Conservation (phyloP, 805 yeast species). For the Myxozyma lipomycoides region DNA sequence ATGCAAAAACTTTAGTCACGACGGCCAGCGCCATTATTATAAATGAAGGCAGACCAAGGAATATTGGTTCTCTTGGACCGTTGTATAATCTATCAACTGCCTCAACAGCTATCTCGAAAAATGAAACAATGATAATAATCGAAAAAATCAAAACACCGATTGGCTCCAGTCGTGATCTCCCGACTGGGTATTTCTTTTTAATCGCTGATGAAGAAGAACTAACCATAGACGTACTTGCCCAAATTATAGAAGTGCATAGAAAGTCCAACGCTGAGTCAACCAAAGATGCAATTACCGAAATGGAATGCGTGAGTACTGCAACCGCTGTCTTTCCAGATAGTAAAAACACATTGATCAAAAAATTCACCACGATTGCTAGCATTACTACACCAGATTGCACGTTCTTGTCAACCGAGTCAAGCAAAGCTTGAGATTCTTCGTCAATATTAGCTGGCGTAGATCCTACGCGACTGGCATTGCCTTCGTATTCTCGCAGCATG, state of each 20-base stretch:
- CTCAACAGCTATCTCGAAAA: slow-evolving; percentile 66
- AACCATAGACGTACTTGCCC: slow-evolving; percentile 27
- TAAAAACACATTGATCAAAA: slow-evolving; percentile 48
- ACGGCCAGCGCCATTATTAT: slow-evolving; percentile 63
- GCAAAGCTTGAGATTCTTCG: slow-evolving; percentile 52
- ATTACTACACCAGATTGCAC: slow-evolving; percentile 45
- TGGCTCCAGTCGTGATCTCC: slow-evolving; percentile 59
- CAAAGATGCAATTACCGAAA: slow-evolving; percentile 71
- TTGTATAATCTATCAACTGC: slow-evolving; percentile 34
- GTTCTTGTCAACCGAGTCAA: slow-evolving; percentile 46
- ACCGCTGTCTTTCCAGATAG: slow-evolving; percentile 53
- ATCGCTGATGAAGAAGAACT: slow-evolving; percentile 4
- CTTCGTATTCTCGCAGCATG: slow-evolving; percentile 55
- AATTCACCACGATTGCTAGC: slow-evolving; percentile 61
- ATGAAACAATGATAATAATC: slow-evolving; percentile 63
- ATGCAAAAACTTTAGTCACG: slow-evolving; percentile 55
- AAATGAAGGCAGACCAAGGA: slow-evolving; percentile 49
- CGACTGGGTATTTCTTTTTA: background rate
- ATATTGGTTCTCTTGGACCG: slow-evolving; percentile 37
- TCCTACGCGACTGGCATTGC: slow-evolving; percentile 22
- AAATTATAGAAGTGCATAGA: slow-evolving; percentile 67
- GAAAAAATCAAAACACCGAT: slow-evolving; percentile 72
- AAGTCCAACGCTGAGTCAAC: slow-evolving; percentile 73
- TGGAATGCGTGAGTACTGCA: slow-evolving; percentile 59
- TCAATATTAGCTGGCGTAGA: slow-evolving; percentile 60